These are phyloP conservation scores for Tulasnella sp. DNA, from an alignment of 768 basidiomycete genomes.

Conservation along the genomic window DNA sequence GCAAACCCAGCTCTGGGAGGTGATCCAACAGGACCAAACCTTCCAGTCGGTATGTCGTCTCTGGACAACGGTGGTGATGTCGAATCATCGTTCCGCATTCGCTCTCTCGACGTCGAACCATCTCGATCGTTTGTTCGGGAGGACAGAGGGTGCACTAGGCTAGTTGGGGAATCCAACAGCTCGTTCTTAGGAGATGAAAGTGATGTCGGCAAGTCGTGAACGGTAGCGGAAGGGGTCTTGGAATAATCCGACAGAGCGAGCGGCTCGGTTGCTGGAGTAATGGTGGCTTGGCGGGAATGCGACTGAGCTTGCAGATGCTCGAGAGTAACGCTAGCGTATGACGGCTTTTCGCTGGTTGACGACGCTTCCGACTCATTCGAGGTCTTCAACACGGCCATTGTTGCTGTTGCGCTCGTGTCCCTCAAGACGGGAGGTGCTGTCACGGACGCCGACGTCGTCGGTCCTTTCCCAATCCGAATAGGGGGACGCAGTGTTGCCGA, in stretches of 20 bases:
- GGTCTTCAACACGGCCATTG: neutral
- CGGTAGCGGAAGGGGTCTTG: neutral
- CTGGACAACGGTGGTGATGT: neutral
- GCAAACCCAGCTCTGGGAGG: constrained; percentile 8
- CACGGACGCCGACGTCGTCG: constrained; percentile 22
- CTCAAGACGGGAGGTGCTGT: constrained; percentile 67
- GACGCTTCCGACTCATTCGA: neutral
- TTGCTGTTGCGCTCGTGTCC: constrained; percentile 34
- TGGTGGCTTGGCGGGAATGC: constrained; percentile 6
- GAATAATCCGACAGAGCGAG: constrained; percentile 13
- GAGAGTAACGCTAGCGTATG: neutral
- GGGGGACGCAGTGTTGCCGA: constrained; percentile 14
- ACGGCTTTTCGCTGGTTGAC: neutral
- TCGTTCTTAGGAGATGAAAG: neutral
- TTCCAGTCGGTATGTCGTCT: neutral
- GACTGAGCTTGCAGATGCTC: constrained; percentile 9
- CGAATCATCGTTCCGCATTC: neutral
- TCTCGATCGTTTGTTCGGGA: neutral
- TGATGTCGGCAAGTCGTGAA: neutral
- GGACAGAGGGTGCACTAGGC: neutral
- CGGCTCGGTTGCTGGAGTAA: constrained; percentile 6
- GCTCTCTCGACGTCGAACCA: neutral
- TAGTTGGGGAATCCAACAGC: neutral
- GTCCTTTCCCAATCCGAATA: constrained; percentile 21
- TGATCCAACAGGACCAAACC: constrained; percentile 17